phyloP scores from a whole-genome alignment of 2,329 filamentous ascomycete genomes.

The Thielaviopsis populi region DNA sequence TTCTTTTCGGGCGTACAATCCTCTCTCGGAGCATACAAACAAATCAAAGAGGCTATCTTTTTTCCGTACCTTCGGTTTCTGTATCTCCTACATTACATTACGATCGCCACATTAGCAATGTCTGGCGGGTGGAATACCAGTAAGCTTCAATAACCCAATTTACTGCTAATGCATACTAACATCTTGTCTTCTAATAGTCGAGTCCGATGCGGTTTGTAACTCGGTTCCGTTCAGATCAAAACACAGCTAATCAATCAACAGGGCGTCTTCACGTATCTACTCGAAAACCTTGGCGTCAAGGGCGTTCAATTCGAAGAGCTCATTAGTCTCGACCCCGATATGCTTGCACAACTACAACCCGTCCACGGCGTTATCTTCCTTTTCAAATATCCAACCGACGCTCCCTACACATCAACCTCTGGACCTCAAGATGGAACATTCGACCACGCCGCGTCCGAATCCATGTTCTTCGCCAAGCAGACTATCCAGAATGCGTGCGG shows the following conservation, averaged over 20 bases:
- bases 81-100: background rate
- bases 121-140: slow-evolving; percentile 83
- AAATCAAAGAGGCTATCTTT: background rate
- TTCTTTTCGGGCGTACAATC: background rate
- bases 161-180: background rate
- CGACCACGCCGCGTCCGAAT: slow-evolving; percentile 58
- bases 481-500: slow-evolving; percentile 98
- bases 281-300: slow-evolving; percentile 80
- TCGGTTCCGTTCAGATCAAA: slow-evolving; percentile 12
- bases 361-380: slow-evolving; percentile 97
- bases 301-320: slow-evolving; percentile 96
- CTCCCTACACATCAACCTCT: slow-evolving; percentile 41
- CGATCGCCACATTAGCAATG: background rate
- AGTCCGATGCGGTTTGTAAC: slow-evolving; percentile 73
- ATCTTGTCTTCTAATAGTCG: slow-evolving; percentile 36
- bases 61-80: background rate
- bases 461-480: slow-evolving; percentile 86
- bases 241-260: slow-evolving; percentile 20
- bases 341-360: slow-evolving; percentile 54
- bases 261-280: slow-evolving; percentile 95
- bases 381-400: slow-evolving; percentile 82
- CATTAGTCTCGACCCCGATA: slow-evolving; percentile 67
- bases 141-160: slow-evolving; percentile 24
- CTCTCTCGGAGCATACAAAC: background rate
- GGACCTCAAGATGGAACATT: slow-evolving; percentile 68